Percentiles rank a stretch among this genome's conserved stretches.
Conservation (phyloP, 2,329 filamentous ascomycete genomes). For the Pseudogymnoascus sp. region DNA sequence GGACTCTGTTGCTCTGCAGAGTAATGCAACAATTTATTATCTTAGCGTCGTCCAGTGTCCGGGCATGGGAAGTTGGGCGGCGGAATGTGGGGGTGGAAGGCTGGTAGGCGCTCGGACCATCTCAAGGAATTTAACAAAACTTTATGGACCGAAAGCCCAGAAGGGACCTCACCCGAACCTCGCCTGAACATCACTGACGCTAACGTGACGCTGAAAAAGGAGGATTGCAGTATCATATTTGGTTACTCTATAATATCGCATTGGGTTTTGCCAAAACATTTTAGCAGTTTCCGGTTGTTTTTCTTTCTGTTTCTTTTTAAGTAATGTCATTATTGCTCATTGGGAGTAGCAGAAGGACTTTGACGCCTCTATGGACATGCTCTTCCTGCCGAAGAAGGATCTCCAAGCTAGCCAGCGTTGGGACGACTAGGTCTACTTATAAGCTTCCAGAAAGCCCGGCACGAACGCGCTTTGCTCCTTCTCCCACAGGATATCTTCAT, state of each 20-base stretch:
- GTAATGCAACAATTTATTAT: conserved; percentile 10
- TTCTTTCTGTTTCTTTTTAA: not conserved
- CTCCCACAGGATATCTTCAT: conserved; percentile 89
- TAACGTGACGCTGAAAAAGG: not conserved
- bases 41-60: conserved; percentile 9
- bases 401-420: not conserved
- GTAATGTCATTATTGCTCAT: conserved; percentile 14
- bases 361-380: conserved; percentile 20
- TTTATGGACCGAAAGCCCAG: not conserved
- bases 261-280: not conserved
- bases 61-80: not conserved
- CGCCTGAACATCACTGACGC: not conserved
- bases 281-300: not conserved
- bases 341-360: conserved; percentile 14
- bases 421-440: conserved; percentile 11
- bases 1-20: not conserved
- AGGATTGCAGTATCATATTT: not conserved
- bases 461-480: conserved; percentile 86
- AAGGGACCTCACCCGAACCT: not conserved
- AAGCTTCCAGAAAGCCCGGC: conserved; percentile 47
- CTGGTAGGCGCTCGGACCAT: conserved; percentile 1
- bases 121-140: not conserved
- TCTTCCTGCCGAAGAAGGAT: conserved; percentile 16
- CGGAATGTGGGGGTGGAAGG: conserved; percentile 5
- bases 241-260: not conserved